Evolutionary conservation across 805 yeast genomes (phyloP).

Genomic region (Kluyveromyces siamensis): DNA sequence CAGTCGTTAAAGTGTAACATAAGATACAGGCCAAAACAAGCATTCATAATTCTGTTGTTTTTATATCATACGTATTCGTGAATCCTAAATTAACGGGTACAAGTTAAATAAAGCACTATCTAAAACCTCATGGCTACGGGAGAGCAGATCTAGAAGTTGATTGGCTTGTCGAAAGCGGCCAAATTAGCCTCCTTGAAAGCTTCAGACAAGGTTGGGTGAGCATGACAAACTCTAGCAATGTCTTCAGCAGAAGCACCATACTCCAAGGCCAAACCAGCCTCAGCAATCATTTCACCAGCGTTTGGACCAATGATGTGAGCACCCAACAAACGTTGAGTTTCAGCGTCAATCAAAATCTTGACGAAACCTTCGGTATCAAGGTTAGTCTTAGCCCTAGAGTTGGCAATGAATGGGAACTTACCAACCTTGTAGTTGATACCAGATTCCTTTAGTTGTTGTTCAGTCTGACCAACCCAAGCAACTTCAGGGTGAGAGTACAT

Average conservation of each 20-base stretch:
- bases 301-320: conserved; percentile 96
- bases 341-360: conserved; percentile 91
- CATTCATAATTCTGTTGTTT: not conserved
- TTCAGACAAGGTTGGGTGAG: conserved; percentile 97
- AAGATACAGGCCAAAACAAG: too few species aligned
- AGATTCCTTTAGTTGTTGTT: conserved; percentile 86
- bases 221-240: conserved; percentile 94
- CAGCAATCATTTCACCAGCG: conserved; percentile 99
- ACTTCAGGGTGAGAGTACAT: conserved; percentile 99
- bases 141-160: conserved; percentile 43
- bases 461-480: conserved; percentile 98
- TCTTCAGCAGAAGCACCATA: conserved; percentile 99
- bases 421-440: conserved; percentile 91
- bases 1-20: too few species aligned
- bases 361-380: conserved; percentile 95
- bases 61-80: not conserved
- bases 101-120: not conserved
- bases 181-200: conserved; percentile 97
- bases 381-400: conserved; percentile 99
- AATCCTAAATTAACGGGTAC: not conserved
- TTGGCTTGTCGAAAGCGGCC: conserved; percentile 84
- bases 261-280: conserved; percentile 94
- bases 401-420: conserved; percentile 97
- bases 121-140: not conserved
- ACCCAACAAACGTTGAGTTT: conserved; percentile 93